These are phyloP conservation scores for Aphanomyces astaci DNA, from an alignment of 352 stramenopile genomes.

Conservation along the genomic window DNA sequence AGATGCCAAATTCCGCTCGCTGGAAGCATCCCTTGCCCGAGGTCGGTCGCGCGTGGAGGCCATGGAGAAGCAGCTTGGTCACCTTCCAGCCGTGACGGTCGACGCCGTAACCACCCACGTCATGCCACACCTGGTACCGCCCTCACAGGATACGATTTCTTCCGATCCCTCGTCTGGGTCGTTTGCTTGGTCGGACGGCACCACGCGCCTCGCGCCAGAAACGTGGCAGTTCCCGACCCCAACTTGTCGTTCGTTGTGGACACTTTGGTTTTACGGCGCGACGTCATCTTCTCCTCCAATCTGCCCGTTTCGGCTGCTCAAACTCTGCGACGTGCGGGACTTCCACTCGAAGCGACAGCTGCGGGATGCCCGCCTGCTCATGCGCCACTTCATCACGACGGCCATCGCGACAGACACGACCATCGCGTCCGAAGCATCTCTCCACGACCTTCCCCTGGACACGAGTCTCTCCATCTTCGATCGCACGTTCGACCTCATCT, in stretches of 20 bases:
- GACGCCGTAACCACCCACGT: not conserved
- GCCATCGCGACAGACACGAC: not conserved
- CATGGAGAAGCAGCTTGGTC: not conserved
- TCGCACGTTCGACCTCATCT: not conserved
- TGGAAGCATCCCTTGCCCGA: not conserved
- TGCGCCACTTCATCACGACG: not conserved
- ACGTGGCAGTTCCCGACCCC: not conserved
- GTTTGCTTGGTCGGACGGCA: not conserved
- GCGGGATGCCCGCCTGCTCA: not conserved
- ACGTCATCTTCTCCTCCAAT: not conserved
- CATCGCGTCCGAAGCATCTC: not conserved
- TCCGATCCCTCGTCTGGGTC: not conserved
- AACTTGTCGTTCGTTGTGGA: not conserved
- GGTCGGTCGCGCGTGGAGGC: not conserved
- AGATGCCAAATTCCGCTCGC: not conserved
- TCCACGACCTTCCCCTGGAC: not conserved
- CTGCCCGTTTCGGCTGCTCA: not conserved
- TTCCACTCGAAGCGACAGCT: not conserved
- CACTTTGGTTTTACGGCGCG: not conserved
- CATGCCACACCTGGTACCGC: not conserved
- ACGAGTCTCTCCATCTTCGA: not conserved
- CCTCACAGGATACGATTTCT: not conserved
- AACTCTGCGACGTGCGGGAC: not conserved
- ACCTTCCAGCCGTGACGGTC: not conserved
- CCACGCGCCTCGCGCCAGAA: not conserved